Conservation (phyloP, 768 basidiomycete species). For the Podaxis sp. region DNA sequence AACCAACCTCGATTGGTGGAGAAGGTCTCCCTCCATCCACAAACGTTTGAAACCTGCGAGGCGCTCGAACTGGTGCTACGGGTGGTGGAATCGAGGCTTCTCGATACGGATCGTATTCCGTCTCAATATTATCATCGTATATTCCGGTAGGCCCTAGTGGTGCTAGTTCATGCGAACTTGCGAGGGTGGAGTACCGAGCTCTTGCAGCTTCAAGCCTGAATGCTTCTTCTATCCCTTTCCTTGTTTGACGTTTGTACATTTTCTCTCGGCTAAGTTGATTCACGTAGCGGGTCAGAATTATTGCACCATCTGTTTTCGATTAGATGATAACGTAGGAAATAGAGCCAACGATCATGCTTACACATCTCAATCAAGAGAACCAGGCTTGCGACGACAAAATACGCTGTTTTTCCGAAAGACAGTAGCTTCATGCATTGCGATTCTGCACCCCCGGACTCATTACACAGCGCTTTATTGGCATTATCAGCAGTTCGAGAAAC, state of each 20-base stretch:
- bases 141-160: conserved; percentile 23
- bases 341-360: conserved; percentile 31
- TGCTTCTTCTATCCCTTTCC: conserved; percentile 33
- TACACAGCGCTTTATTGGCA: conserved; percentile 44
- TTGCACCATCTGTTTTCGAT: conserved; percentile 42
- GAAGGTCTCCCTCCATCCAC: conserved; percentile 16
- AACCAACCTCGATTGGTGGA: conserved; percentile 27
- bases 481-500: conserved; percentile 44
- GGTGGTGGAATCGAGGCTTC: conserved; percentile 21
- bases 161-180: conserved; percentile 15
- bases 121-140: conserved; percentile 17
- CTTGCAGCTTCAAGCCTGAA: conserved; percentile 31
- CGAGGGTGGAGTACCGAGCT: conserved; percentile 7
- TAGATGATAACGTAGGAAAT: conserved; percentile 9
- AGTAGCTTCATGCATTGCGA: conserved; percentile 43
- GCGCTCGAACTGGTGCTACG: conserved; percentile 7
- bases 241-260: conserved; percentile 34
- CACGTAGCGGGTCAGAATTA: conserved; percentile 53
- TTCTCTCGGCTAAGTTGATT: conserved; percentile 53
- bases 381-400: conserved; percentile 39
- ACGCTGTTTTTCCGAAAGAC: conserved; percentile 41
- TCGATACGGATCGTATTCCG: conserved; percentile 40
- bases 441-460: conserved; percentile 35
- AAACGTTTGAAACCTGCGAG: conserved; percentile 6
- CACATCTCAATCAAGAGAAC: conserved; percentile 57